A percentile compares a stretch with the other conserved stretches of the same genome.
Evolutionary conservation across 2,329 filamentous ascomycete genomes (phyloP).

Genomic region (Diaporthe vexans): DNA sequence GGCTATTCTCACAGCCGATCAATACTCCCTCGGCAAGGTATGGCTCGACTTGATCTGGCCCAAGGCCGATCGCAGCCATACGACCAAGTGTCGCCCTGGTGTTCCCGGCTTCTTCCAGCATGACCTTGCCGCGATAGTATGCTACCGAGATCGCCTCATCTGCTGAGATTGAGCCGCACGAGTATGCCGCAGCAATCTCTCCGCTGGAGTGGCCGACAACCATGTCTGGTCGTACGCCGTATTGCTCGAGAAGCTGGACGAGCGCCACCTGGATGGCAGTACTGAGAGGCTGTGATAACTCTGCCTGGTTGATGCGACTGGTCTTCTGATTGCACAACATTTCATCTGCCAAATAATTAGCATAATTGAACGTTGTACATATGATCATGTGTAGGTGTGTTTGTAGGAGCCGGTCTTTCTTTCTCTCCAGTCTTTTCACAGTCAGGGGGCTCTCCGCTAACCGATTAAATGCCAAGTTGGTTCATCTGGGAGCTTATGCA

Average conservation of each 20-base stretch:
- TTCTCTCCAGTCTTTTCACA: not conserved
- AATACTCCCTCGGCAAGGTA: not conserved
- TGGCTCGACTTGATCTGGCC: not conserved
- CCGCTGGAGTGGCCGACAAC: constrained; percentile 49
- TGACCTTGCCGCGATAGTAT: constrained; percentile 44
- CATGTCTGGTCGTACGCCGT: constrained; percentile 44
- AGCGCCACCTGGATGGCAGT: constrained; percentile 57
- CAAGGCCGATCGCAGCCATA: constrained; percentile 45
- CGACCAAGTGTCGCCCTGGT: constrained; percentile 36
- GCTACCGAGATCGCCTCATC: constrained; percentile 43
- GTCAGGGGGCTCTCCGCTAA: not conserved
- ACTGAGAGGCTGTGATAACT: constrained; percentile 46
- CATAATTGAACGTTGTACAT: too few relatives aligned
- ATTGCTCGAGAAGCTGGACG: constrained; percentile 50
- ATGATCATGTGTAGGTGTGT: not conserved
- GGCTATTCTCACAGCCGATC: constrained; percentile 40
- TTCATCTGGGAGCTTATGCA: not conserved
- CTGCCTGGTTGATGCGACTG: constrained; percentile 40
- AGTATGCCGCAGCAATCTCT: constrained; percentile 35
- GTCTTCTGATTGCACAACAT: constrained; percentile 26
- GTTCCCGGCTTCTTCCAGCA: constrained; percentile 11
- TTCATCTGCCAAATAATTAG: not conserved
- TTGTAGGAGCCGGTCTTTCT: not conserved
- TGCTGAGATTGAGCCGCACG: constrained; percentile 44
- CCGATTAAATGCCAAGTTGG: not conserved